phyloP scores from a whole-genome alignment of 2,329 filamentous ascomycete genomes.

The Arthrobotrys megalospora region DNA sequence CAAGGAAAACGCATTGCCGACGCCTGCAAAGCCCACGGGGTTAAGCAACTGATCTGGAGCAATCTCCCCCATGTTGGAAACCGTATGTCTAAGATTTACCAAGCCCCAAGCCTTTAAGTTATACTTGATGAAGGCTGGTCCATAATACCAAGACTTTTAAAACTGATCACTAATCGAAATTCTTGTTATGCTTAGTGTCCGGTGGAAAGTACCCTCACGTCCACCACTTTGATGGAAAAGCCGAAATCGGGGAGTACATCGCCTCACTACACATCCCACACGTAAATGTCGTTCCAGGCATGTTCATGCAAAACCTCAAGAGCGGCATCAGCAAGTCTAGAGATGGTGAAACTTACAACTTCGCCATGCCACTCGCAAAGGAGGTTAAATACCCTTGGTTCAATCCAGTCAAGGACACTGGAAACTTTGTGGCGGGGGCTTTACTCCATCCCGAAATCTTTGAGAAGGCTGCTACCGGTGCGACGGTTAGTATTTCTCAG shows the following conservation, averaged over 20 bases:
- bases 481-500: slow-evolving; percentile 48
- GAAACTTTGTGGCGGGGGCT: slow-evolving; percentile 68
- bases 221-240: slow-evolving; percentile 74
- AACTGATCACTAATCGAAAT: slow-evolving; percentile 26
- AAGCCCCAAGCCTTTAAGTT: neutral
- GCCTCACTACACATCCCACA: slow-evolving; percentile 70
- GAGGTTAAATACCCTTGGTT: slow-evolving; percentile 68
- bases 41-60: slow-evolving; percentile 66
- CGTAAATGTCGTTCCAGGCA: slow-evolving; percentile 72
- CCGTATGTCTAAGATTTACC: slow-evolving; percentile 34
- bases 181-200: slow-evolving; percentile 40
- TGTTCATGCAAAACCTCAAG: slow-evolving; percentile 73
- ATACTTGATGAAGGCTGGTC: neutral
- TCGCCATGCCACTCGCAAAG: slow-evolving; percentile 63
- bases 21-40: slow-evolving; percentile 65
- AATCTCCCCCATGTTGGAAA: slow-evolving; percentile 65
- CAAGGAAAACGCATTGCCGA: slow-evolving; percentile 73
- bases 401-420: slow-evolving; percentile 68
- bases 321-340: slow-evolving; percentile 25
- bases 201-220: slow-evolving; percentile 64
- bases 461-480: slow-evolving; percentile 19
- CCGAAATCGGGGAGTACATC: slow-evolving; percentile 73
- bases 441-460: slow-evolving; percentile 64
- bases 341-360: slow-evolving; percentile 58
- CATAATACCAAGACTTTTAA: neutral